phyloP scores from a whole-genome alignment of 345 rosid species.

The Diplotaxis tenuifolia region DNA sequence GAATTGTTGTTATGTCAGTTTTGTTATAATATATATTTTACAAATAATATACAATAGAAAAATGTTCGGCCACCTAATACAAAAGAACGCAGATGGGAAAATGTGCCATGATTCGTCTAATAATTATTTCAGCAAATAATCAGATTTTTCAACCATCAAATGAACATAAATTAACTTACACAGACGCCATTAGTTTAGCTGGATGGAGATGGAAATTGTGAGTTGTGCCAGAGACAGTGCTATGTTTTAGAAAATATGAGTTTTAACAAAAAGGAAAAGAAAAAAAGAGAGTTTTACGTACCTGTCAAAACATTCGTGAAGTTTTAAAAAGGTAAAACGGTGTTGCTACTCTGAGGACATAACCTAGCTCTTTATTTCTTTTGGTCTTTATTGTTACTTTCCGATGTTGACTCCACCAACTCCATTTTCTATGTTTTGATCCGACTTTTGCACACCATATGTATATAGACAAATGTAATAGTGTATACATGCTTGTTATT shows the following conservation, averaged over 20 bases:
- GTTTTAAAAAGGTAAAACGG: constrained; percentile 5
- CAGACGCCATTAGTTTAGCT: not conserved
- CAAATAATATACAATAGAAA: not conserved
- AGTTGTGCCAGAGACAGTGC: not conserved
- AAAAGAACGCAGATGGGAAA: constrained; percentile 3
- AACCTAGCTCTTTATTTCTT: constrained; percentile 7
- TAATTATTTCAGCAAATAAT: not conserved
- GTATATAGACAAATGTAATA: not conserved
- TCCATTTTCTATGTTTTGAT: constrained; percentile 14
- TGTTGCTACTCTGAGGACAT: constrained; percentile 30
- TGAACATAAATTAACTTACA: not conserved
- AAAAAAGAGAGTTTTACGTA: not conserved
- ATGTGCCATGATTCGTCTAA: not conserved
- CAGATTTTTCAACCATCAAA: not conserved
- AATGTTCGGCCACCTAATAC: constrained; percentile 37
- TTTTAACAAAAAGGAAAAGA: not conserved
- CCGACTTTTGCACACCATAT: constrained; percentile 18
- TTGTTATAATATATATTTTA: constrained; percentile 4
- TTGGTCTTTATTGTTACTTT: constrained; percentile 26
- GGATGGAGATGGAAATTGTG: not conserved
- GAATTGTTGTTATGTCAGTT: not conserved
- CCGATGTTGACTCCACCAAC: constrained; percentile 29
- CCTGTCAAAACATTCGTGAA: constrained; percentile 18
- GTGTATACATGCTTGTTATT: not conserved
- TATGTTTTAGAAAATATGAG: not conserved